These are phyloP conservation scores for Fusarium sulawesiense DNA, from an alignment of 2,329 filamentous ascomycete genomes.

Conservation along the genomic window DNA sequence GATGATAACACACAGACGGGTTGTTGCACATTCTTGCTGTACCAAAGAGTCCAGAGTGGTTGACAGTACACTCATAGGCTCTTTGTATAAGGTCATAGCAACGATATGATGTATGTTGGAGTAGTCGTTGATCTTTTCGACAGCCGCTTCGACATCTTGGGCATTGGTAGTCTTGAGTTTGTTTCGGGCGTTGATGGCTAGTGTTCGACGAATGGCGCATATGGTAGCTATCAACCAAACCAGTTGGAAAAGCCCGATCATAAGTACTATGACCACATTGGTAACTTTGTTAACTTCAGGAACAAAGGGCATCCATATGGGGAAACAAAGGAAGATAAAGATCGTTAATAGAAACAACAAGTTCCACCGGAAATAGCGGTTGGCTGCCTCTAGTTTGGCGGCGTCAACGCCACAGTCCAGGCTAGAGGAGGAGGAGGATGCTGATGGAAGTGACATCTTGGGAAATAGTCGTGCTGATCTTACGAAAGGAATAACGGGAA, in stretches of 20 bases:
- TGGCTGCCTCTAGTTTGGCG: slow-evolving; percentile 29
- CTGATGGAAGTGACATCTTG: slow-evolving; percentile 10
- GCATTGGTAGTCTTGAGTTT: slow-evolving; percentile 5
- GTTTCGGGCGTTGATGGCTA: slow-evolving; percentile 25
- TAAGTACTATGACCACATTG: slow-evolving; percentile 22
- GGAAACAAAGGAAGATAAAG: slow-evolving; percentile 29
- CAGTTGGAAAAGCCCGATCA: slow-evolving; percentile 28
- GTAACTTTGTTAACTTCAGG: slow-evolving; percentile 29
- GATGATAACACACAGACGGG: slow-evolving; percentile 19
- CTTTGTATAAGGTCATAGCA: slow-evolving; percentile 34
- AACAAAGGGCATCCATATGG: slow-evolving; percentile 28
- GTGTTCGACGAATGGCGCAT: slow-evolving; percentile 33
- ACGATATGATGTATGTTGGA: slow-evolving; percentile 29
- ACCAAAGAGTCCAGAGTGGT: slow-evolving; percentile 29
- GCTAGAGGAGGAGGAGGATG: slow-evolving; percentile 10
- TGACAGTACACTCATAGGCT: slow-evolving; percentile 29
- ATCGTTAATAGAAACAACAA: slow-evolving; percentile 20
- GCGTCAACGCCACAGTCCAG: slow-evolving; percentile 21
- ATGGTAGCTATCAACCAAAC: slow-evolving; percentile 31
- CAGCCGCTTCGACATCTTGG: slow-evolving; percentile 21
- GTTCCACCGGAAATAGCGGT: slow-evolving; percentile 34
- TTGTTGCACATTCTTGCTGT: slow-evolving; percentile 16
- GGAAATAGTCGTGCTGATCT: background rate
- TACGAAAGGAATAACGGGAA: background rate
- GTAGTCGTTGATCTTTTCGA: background rate